These are phyloP conservation scores for Botryosphaeria dothidea DNA, from an alignment of 2,329 filamentous ascomycete genomes.

Conservation along the genomic window DNA sequence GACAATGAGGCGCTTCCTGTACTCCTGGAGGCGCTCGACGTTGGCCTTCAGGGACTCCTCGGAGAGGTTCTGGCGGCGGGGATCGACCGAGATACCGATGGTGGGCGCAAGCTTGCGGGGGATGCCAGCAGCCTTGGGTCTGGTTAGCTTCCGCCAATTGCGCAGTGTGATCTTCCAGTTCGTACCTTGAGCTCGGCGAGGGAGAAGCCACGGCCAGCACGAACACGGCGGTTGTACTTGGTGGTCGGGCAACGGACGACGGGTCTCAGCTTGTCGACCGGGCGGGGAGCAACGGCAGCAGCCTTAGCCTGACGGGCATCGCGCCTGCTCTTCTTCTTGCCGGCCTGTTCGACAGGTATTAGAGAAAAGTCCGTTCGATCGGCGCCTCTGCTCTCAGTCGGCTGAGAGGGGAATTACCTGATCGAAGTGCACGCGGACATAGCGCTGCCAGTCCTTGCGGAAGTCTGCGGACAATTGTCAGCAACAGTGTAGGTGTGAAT, in stretches of 20 bases:
- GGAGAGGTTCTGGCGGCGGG: slow-evolving; percentile 94
- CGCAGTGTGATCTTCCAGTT: slow-evolving; percentile 23
- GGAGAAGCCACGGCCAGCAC: slow-evolving; percentile 96
- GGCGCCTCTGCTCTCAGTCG: slow-evolving; percentile 55
- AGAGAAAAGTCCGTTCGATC: slow-evolving; percentile 28
- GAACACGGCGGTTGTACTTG: slow-evolving; percentile 99
- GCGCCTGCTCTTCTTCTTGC: slow-evolving; percentile 91
- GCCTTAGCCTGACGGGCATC: slow-evolving; percentile 93
- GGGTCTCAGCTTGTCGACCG: slow-evolving; percentile 94
- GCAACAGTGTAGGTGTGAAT: background rate
- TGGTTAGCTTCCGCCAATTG: background rate
- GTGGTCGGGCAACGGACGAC: slow-evolving; percentile 96
- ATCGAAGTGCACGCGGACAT: slow-evolving; percentile 99
- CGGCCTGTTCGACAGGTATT: slow-evolving; percentile 64
- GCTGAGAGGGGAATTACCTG: slow-evolving; percentile 74
- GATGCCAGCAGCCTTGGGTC: slow-evolving; percentile 82
- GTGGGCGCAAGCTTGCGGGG: slow-evolving; percentile 91
- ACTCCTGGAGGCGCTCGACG: slow-evolving; percentile 96
- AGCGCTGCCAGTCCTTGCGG: slow-evolving; percentile 99
- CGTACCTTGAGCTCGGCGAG: slow-evolving; percentile 95
- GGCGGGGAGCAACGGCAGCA: slow-evolving; percentile 90
- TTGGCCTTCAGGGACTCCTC: slow-evolving; percentile 94
- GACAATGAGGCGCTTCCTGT: slow-evolving; percentile 93
- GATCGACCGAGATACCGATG: slow-evolving; percentile 96
- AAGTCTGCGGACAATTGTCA: slow-evolving; percentile 66